Base-by-base conservation (phyloP, 2,329 filamentous ascomycete genomes). In the Orbilia brochopaga region DNA sequence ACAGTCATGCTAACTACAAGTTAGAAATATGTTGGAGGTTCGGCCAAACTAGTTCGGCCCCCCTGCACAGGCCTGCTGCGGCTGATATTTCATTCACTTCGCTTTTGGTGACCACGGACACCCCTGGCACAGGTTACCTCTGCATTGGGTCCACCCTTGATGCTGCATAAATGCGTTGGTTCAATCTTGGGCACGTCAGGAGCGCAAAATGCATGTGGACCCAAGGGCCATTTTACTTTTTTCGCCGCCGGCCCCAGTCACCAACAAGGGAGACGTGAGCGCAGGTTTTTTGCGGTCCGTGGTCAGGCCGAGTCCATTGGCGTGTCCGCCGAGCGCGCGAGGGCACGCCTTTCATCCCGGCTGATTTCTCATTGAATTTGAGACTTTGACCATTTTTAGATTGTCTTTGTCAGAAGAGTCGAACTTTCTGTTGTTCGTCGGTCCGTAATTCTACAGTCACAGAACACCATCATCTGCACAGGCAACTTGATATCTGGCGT, bases 131-230 rank as follows among this genome's bases (percentile, higher is more conserved):
- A 4, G 37, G 11, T 42, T 15, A 13, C n/a, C n/a, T 42, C n/a
- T 17, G 37, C 13, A 42, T 42, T 42, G 37, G 37, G 37, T 13
- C 37, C 37, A 42, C 37, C 37, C 37, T 42, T 42, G n/a, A 42
- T 17, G 37, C 13, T 42, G 37, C 37, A 42, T 13, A 42, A 42
- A 42, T 42, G 37, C 11, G 37, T 42, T 42, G 37, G 37, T 15
- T 17, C 37, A 42, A 42, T 42, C 37, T 42, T 42, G 37, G 37
- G 37, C 27, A 42, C 37, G 37, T 42, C 37, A 42, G 15, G 37
- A 42, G 37, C n/a, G 37, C 37, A 42, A 42, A 17, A 15, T 13
- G 37, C 37, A 42, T 42, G 37, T 42, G 37, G 37, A 17, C 37
- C n/a, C 37, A 2, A 13, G n/a, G n/a, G 37, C n/a, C 37, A 42